Evolutionary conservation across 106 monocot species (phyloP).

Genomic region (Acanthochlamys bracteata): DNA sequence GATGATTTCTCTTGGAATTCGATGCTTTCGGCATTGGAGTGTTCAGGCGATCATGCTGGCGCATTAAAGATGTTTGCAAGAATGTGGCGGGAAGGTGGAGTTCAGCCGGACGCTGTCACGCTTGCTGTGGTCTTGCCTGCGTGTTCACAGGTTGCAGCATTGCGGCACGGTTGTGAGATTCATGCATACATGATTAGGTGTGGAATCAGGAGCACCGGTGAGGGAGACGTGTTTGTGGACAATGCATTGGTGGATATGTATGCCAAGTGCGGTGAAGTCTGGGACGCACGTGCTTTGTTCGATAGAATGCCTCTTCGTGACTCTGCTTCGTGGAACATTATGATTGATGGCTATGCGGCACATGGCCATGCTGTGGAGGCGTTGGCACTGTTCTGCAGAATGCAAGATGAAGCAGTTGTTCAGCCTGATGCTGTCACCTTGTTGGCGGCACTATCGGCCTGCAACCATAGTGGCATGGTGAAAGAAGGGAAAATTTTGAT

Average conservation of each 20-base stretch:
- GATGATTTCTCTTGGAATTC: slow-evolving; percentile 76
- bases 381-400: slow-evolving; percentile 39
- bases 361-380: slow-evolving; percentile 46
- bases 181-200: slow-evolving; percentile 39
- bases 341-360: slow-evolving; percentile 55
- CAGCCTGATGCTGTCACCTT: slow-evolving; percentile 69
- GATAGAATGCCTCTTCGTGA: slow-evolving; percentile 29
- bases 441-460: slow-evolving; percentile 59
- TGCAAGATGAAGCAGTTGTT: slow-evolving; percentile 19
- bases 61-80: slow-evolving; percentile 30
- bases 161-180: slow-evolving; percentile 43
- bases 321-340: slow-evolving; percentile 72
- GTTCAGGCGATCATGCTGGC: slow-evolving; percentile 30
- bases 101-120: slow-evolving; percentile 49
- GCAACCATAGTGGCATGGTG: slow-evolving; percentile 65
- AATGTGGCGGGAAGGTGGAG: slow-evolving; percentile 25
- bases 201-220: slow-evolving; percentile 18
- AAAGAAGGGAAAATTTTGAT: slow-evolving; percentile 37
- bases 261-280: slow-evolving; percentile 41
- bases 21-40: slow-evolving; percentile 39
- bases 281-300: slow-evolving; percentile 28
- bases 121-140: slow-evolving; percentile 54
- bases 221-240: slow-evolving; percentile 30
- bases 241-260: slow-evolving; percentile 88
- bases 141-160: slow-evolving; percentile 48